phyloP scores from a whole-genome alignment of 192 early-diverging fungal species.

The Coemansia sp. region DNA sequence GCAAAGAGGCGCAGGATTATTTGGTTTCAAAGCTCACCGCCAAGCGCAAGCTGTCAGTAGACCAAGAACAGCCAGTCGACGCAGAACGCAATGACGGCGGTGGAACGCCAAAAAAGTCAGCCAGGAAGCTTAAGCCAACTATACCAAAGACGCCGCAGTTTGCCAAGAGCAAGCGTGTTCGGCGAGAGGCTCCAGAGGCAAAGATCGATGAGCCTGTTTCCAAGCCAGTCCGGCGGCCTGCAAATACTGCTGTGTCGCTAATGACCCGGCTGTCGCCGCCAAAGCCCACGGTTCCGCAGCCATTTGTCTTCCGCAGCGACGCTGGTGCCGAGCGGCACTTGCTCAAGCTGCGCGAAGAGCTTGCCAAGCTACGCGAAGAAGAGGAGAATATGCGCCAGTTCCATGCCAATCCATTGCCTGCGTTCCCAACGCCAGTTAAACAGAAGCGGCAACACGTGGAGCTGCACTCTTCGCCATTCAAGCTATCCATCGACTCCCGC shows the following conservation, averaged over 20 bases:
- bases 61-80: neutral
- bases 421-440: constrained; percentile 56
- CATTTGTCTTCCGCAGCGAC: constrained; percentile 66
- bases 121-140: constrained; percentile 26
- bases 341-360: constrained; percentile 57
- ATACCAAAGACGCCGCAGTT: constrained; percentile 50
- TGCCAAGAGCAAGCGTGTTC: constrained; percentile 41
- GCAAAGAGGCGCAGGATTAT: constrained; percentile 22
- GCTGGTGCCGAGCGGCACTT: constrained; percentile 57
- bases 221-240: constrained; percentile 5
- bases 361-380: constrained; percentile 51
- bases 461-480: constrained; percentile 61
- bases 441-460: constrained; percentile 31
- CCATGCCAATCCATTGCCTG: constrained; percentile 58
- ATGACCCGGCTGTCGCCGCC: constrained; percentile 20
- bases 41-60: constrained; percentile 19
- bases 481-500: constrained; percentile 58
- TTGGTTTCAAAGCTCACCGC: constrained; percentile 21
- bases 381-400: constrained; percentile 53
- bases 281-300: constrained; percentile 42
- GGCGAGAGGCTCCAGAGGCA: constrained; percentile 15
- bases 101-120: neutral
- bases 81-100: neutral
- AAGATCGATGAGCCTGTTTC: neutral
- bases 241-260: neutral